Percentiles rank a stretch among this genome's conserved stretches.
phyloP scores from a whole-genome alignment of 345 rosid species.

The Pugionium cornutum region DNA sequence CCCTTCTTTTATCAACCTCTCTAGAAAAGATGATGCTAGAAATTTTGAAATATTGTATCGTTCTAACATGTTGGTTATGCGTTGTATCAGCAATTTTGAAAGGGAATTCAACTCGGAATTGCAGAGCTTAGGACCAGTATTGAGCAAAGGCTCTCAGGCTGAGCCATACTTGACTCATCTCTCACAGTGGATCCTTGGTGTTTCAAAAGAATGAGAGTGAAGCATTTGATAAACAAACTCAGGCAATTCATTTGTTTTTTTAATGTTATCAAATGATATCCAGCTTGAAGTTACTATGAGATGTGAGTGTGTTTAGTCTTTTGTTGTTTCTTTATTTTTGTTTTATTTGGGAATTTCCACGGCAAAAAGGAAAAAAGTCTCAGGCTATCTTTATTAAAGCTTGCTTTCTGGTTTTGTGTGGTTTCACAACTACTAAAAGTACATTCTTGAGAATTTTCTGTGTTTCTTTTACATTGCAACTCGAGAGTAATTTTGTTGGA shows the following conservation, averaged over 20 bases:
- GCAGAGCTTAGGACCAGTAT: constrained; percentile 77
- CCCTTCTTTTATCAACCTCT: constrained; percentile 13
- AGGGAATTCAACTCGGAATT: constrained; percentile 82
- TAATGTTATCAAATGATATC: constrained; percentile 16
- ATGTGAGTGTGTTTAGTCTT: constrained; percentile 16
- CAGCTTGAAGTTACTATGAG: constrained; percentile 21
- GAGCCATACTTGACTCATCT: constrained; percentile 97
- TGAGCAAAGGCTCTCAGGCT: constrained; percentile 81
- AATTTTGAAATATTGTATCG: not conserved
- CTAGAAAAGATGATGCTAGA: not conserved
- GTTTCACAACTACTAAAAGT: not conserved
- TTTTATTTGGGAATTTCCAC: constrained; percentile 28
- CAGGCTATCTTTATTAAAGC: not conserved
- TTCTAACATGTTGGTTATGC: constrained; percentile 11
- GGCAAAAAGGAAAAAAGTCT: not conserved
- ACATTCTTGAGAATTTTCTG: too few species aligned
- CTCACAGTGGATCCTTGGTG: constrained; percentile 89
- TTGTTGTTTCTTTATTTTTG: not conserved
- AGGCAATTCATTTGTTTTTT: not conserved
- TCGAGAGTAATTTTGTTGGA: constrained; percentile 12
- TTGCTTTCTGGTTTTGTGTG: constrained; percentile 20
- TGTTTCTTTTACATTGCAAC: not conserved
- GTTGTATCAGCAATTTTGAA: constrained; percentile 71
- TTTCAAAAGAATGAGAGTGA: constrained; percentile 48
- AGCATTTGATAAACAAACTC: constrained; percentile 19